Conservation (phyloP, 805 yeast genomes). For the Suhomyces faveliae region DNA sequence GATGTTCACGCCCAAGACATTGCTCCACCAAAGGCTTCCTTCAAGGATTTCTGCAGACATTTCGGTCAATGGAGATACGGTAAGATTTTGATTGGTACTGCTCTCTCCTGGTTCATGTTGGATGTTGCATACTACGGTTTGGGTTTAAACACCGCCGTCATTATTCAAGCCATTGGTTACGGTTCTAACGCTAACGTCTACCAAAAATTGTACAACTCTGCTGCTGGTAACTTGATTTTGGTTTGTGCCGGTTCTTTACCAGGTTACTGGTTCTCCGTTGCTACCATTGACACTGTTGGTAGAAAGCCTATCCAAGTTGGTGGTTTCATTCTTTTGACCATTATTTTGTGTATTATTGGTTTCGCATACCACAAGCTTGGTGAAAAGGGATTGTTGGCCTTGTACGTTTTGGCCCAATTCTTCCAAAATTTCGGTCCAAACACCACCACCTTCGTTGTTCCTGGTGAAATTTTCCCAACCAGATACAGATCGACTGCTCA, state of each 20-base stretch:
- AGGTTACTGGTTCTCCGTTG: conserved; percentile 86
- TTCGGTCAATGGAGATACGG: conserved; percentile 85
- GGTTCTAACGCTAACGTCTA: conserved; percentile 73
- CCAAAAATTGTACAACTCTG: conserved; percentile 65
- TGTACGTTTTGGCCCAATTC: conserved; percentile 79
- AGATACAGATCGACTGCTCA: conserved; percentile 95
- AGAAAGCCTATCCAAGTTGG: conserved; percentile 78
- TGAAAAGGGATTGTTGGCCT: conserved; percentile 66
- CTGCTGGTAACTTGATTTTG: conserved; percentile 90
- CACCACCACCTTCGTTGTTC: conserved; percentile 85
- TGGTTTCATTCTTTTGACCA: conserved; percentile 73
- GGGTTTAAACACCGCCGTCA: conserved; percentile 76
- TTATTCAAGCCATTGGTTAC: conserved; percentile 80
- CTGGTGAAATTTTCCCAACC: conserved; percentile 92
- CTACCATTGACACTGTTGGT: conserved; percentile 77
- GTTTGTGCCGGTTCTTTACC: conserved; percentile 95
- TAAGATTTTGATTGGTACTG: conserved; percentile 82
- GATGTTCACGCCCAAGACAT: conserved; percentile 37
- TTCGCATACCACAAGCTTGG: conserved; percentile 74
- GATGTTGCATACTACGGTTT: conserved; percentile 92
- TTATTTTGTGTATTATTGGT: conserved; percentile 75
- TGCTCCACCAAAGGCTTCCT: conserved; percentile 79
- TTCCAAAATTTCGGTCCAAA: conserved; percentile 94
- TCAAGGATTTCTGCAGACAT: conserved; percentile 66
- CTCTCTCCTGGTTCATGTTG: conserved; percentile 86